phyloP scores from a whole-genome alignment of 108 stramenopile genomes.

The Schizochytrium sp. region DNA sequence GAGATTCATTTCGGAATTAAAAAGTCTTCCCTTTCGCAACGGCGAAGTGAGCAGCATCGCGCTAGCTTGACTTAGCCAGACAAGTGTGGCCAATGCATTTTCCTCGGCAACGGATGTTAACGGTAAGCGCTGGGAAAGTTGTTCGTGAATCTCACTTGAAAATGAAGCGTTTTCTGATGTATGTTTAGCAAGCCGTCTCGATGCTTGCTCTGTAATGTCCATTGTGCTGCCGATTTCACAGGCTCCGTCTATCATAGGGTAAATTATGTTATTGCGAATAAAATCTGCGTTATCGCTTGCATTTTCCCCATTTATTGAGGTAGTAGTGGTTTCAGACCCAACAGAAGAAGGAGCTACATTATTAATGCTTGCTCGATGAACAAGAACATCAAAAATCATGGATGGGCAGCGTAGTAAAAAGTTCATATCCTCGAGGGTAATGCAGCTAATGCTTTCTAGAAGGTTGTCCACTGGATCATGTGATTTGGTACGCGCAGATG shows the following conservation, averaged over 20 bases:
- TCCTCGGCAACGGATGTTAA: neutral
- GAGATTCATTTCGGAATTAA: constrained; percentile 49
- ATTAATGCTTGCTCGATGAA: neutral
- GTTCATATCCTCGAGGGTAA: constrained; percentile 48
- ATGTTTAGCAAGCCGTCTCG: constrained; percentile 27
- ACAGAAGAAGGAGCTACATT: neutral
- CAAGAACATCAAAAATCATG: constrained; percentile 22
- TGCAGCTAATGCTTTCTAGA: constrained; percentile 21
- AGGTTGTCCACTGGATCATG: neutral
- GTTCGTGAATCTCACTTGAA: neutral
- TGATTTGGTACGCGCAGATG: neutral
- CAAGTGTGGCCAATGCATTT: constrained; percentile 22
- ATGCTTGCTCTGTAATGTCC: constrained; percentile 14
- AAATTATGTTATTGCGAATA: neutral
- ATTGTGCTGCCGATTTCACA: neutral
- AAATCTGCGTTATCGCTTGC: neutral
- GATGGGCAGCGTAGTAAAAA: constrained; percentile 30
- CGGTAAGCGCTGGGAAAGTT: neutral
- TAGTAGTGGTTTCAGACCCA: neutral
- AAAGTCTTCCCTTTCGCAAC: constrained; percentile 34
- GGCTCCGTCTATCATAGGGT: neutral
- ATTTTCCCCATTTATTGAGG: neutral
- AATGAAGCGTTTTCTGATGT: constrained; percentile 18
- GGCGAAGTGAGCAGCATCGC: constrained; percentile 48
- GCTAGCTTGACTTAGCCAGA: constrained; percentile 33